These are phyloP conservation scores for Trypanosoma avium DNA, from an alignment of 208 protist species.

Conservation along the genomic window DNA sequence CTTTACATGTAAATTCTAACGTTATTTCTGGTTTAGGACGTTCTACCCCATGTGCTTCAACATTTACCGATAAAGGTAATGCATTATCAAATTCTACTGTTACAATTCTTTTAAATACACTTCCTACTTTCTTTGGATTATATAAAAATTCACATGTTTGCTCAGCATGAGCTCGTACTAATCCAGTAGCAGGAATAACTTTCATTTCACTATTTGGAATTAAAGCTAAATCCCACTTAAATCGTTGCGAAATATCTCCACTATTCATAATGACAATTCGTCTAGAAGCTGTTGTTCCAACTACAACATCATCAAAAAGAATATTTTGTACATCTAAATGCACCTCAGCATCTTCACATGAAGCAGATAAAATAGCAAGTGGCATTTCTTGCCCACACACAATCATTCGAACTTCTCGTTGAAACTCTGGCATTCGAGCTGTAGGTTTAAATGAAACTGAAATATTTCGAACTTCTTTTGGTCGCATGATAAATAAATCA, in stretches of 20 bases:
- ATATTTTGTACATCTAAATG: constrained; percentile 91
- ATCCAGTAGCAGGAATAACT: constrained; percentile 78
- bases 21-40: constrained; percentile 63
- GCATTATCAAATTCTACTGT: constrained; percentile 83
- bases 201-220: constrained; percentile 62
- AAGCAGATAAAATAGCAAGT: constrained; percentile 86
- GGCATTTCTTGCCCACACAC: constrained; percentile 82
- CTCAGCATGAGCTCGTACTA: constrained; percentile 89
- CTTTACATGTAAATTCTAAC: constrained; percentile 81
- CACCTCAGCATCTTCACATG: constrained; percentile 94
- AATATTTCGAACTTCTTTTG: constrained; percentile 70
- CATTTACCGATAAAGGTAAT: constrained; percentile 62
- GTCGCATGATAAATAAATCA: constrained; percentile 70
- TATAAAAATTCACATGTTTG: constrained; percentile 89
- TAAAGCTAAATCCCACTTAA: constrained; percentile 69
- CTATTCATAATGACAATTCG: constrained; percentile 94
- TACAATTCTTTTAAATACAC: constrained; percentile 39
- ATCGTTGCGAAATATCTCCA: constrained; percentile 94
- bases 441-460: constrained; percentile 78
- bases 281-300: constrained; percentile 65
- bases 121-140: constrained; percentile 52
- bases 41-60: constrained; percentile 84
- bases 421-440: constrained; percentile 88
- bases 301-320: constrained; percentile 92
- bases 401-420: constrained; percentile 86